Evolutionary conservation across 768 basidiomycete species (phyloP).

Genomic region (Pilatotrama ljubarskyi): DNA sequence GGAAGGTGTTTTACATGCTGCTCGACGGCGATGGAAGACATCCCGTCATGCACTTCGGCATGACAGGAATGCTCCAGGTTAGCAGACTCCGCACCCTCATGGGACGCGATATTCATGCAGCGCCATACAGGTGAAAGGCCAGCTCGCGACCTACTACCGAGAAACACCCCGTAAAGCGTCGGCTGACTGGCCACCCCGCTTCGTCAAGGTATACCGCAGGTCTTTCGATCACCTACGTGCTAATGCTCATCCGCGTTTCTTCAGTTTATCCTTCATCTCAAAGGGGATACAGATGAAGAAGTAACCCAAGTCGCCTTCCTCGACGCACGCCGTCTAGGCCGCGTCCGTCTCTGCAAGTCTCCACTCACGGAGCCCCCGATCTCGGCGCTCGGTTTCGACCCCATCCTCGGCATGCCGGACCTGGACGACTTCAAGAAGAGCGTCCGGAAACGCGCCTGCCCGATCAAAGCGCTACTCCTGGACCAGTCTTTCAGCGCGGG

Average conservation of each 20-base stretch:
- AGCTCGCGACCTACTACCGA: constrained; percentile 49
- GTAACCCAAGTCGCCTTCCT: constrained; percentile 63
- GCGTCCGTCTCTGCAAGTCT: constrained; percentile 59
- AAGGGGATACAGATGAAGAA: constrained; percentile 36
- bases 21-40: constrained; percentile 59
- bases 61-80: constrained; percentile 83
- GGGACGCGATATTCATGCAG: neutral
- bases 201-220: constrained; percentile 51
- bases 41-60: constrained; percentile 80
- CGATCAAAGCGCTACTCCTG: constrained; percentile 73
- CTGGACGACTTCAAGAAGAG: constrained; percentile 49
- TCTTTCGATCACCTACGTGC: neutral
- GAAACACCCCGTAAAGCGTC: constrained; percentile 41
- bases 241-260: neutral
- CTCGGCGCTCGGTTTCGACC: constrained; percentile 74
- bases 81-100: neutral
- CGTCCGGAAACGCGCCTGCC: constrained; percentile 57
- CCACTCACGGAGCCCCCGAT: constrained; percentile 70
- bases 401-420: constrained; percentile 66
- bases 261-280: constrained; percentile 67
- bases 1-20: constrained; percentile 67
- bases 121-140: constrained; percentile 49
- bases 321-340: constrained; percentile 70
- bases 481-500: constrained; percentile 82
- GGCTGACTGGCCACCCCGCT: constrained; percentile 64